These are phyloP conservation scores for Rhizopogon roseolus DNA, from an alignment of 768 basidiomycete species.

Conservation along the genomic window DNA sequence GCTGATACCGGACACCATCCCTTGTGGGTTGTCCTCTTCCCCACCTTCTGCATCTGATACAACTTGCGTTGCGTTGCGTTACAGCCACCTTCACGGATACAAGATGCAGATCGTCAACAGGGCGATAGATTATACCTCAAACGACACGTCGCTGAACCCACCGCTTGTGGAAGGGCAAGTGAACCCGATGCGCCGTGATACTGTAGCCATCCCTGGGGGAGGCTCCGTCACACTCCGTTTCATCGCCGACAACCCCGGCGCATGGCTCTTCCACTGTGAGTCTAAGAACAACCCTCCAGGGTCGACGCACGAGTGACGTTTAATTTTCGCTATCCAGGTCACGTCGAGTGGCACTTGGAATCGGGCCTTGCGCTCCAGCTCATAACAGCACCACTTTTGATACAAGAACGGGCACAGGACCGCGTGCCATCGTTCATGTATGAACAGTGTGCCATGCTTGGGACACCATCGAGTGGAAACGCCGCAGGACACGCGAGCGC, in stretches of 20 bases:
- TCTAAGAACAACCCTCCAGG: conserved; percentile 5
- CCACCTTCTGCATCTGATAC: not conserved
- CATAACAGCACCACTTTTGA: conserved; percentile 72
- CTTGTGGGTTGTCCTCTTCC: conserved; percentile 49
- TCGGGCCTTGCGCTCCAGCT: conserved; percentile 82
- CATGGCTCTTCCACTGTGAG: conserved; percentile 81
- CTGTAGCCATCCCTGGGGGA: conserved; percentile 67
- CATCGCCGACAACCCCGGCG: conserved; percentile 89
- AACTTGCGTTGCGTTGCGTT: not conserved
- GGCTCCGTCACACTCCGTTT: conserved; percentile 71
- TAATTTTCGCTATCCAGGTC: conserved; percentile 37
- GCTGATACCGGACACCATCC: conserved; percentile 75
- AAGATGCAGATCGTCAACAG: conserved; percentile 78
- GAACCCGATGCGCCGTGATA: conserved; percentile 94
- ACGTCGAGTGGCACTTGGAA: conserved; percentile 86
- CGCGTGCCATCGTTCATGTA: conserved; percentile 52
- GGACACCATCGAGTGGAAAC: conserved; percentile 67
- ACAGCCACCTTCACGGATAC: conserved; percentile 89
- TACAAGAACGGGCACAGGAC: conserved; percentile 46
- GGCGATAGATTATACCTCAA: conserved; percentile 62
- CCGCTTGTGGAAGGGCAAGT: conserved; percentile 69
- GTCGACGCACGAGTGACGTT: not conserved
- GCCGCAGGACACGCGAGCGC: conserved; percentile 75
- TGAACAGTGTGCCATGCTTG: conserved; percentile 70
- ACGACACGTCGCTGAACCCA: conserved; percentile 77